Evolutionary conservation across 2,329 filamentous ascomycete genomes (phyloP), one percentile per base, ranked within the genome.

Genomic region (Arthrinium puccinioides): DNA sequence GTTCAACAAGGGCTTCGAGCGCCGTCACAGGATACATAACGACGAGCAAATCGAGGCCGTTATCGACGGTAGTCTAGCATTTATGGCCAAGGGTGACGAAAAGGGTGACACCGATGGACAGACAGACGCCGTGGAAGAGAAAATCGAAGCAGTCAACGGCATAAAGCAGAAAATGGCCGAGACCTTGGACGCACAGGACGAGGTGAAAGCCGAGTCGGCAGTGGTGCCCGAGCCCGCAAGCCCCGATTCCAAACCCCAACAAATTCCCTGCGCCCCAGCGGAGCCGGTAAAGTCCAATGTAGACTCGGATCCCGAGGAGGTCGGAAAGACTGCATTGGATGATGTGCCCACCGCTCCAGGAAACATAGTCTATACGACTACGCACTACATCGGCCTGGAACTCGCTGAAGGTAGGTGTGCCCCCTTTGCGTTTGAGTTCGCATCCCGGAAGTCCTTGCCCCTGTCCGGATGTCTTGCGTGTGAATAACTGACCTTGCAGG

Each of bases 361-460:
- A n/a, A 48, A 52, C 28, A 47, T 59, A 29, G 66, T 97, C 20
- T 94, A 86, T 57, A 97, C 90, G 0, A 88, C 87, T 18, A 96
- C 89, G 2, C 90, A 89, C 59, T 98, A 97, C 56, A 87, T 98
- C 54, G 92, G 92, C 24, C 71, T 97, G 32, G 84, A 90, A 50
- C 64, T 96, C 38, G 72, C 73, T 25, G 75, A 82, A 67, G 82
- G 86, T 87, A 72, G 57, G 76, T 66, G 30, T 31, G 30, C 31
- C 37, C 14, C 32, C 31, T 21, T n/a, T n/a, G n/a, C n/a, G n/a
- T n/a, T n/a, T n/a, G n/a, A n/a, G n/a, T n/a, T n/a, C n/a, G n/a
- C n/a, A n/a, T n/a, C n/a, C n/a, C n/a, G n/a, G n/a, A n/a, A n/a
- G n/a, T n/a, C n/a, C n/a, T n/a, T n/a, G n/a, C n/a, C n/a, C n/a